phyloP scores from a whole-genome alignment of 2,329 filamentous ascomycete species.

The Alternaria infectoria region DNA sequence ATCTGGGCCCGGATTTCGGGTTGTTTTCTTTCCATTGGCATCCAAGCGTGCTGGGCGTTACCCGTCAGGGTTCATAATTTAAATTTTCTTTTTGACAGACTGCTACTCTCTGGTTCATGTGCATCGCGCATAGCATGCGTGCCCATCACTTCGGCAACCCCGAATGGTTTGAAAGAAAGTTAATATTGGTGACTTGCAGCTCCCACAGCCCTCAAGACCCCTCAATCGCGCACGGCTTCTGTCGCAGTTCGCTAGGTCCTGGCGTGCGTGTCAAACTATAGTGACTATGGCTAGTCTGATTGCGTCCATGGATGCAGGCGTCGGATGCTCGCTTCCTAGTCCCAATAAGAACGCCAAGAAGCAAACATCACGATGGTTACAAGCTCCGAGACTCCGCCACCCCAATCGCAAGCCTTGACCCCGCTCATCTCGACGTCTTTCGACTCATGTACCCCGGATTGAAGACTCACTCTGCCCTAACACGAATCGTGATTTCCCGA shows the following conservation, averaged over 20 bases:
- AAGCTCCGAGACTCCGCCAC: conserved; percentile 2
- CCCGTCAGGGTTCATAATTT: background rate
- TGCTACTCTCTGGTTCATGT: background rate
- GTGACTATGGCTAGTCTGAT: background rate
- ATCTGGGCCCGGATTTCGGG: background rate
- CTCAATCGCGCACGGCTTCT: background rate
- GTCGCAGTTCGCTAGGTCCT: background rate
- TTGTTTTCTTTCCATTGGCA: background rate
- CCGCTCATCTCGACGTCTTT: background rate
- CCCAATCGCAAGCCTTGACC: conserved; percentile 7
- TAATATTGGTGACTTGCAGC: background rate
- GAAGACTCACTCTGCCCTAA: background rate
- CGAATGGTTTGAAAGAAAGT: background rate
- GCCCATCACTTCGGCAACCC: background rate
- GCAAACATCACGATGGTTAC: background rate
- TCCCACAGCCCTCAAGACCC: background rate
- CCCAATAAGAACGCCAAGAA: background rate
- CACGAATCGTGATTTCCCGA: conserved; percentile 11
- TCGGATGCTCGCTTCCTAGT: conserved; percentile 10
- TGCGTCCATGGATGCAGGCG: background rate
- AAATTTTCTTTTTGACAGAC: background rate
- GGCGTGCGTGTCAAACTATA: background rate
- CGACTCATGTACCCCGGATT: conserved; percentile 5
- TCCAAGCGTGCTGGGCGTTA: background rate
- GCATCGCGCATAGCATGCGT: background rate